Evolutionary conservation across 768 basidiomycete genomes (phyloP), one percentile per base, ranked within the genome.

Genomic region (Gyrodon lividus): DNA sequence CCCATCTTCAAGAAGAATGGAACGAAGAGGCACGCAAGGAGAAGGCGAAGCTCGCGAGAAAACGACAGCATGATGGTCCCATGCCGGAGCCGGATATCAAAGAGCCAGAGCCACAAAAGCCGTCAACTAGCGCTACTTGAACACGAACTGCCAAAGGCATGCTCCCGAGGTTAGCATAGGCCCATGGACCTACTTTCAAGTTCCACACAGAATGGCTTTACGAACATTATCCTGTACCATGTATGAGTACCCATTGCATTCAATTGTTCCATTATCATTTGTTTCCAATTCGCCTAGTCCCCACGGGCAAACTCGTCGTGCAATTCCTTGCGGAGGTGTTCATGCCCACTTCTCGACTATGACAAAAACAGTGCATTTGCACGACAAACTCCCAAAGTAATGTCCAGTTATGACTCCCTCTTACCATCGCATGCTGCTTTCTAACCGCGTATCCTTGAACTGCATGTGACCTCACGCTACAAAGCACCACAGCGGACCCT

Each of bases 1-100:
- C 65, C 9, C 93, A 96, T 64, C 73, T 95, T 7, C 79, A 86
- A 63, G 77, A 80, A 58, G 89, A 93, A 63, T 90, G 83, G 78
- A 78, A 85, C 33, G 71, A 73, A 43, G 68, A 77, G 47, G 72
- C 66, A 17, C 69, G 65, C 41, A 70, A 68, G 44, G 75, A 73
- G 59, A 78, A 75, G 55, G 69, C 67, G 33, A 76, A 64, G 50
- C 64, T 63, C 16, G 71, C 70, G 59, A 72, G 68, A 43, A 76
- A 77, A 63, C 69, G 74, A 53, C 77, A 77, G 49, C 59, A 62
- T n/a, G 57, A 52, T 13, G 52, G 53, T 4, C 39, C 48, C 4
- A 23, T 31, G n/a, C 43, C 45, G 16, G 23, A 1, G 10, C 49
- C 50, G 30, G 52, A 47, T 5, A 45, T 26, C 16, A 43, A 52